Conservation (phyloP, 2,329 filamentous ascomycete species). For the Botryotinia convoluta region DNA sequence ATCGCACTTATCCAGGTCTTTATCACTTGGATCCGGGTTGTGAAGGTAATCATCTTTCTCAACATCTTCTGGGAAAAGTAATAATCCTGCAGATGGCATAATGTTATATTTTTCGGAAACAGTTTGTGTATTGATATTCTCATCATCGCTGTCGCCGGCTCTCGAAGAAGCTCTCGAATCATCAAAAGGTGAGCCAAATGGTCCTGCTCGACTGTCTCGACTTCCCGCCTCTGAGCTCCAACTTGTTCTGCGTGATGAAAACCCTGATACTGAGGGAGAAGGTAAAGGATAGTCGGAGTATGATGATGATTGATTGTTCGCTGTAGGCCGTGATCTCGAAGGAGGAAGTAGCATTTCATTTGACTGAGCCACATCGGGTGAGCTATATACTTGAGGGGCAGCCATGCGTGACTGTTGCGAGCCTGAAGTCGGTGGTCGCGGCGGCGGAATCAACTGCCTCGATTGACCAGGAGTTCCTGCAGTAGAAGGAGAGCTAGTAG, state of each 20-base stretch:
- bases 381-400: constrained; percentile 29
- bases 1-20: constrained; percentile 59
- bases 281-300: constrained; percentile 41
- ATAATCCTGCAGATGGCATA: constrained; percentile 60
- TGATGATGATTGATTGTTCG: constrained; percentile 49
- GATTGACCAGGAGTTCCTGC: constrained; percentile 31
- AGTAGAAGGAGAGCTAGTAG: constrained; percentile 40
- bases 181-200: constrained; percentile 40
- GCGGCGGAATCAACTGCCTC: constrained; percentile 35
- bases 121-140: constrained; percentile 67
- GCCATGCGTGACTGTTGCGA: constrained; percentile 22
- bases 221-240: constrained; percentile 60
- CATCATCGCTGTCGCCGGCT: constrained; percentile 56
- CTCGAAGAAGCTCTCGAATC: constrained; percentile 37
- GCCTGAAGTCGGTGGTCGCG: constrained; percentile 21
- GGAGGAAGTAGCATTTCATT: constrained; percentile 51
- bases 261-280: constrained; percentile 44
- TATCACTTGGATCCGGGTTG: constrained; percentile 65
- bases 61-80: constrained; percentile 69
- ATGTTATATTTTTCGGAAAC: constrained; percentile 74
- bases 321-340: constrained; percentile 41
- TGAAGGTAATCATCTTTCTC: constrained; percentile 73
- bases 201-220: constrained; percentile 47
- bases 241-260: constrained; percentile 61
- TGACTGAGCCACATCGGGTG: constrained; percentile 38